These are phyloP conservation scores for Trichoderma sp. DNA, from an alignment of 2,329 filamentous ascomycete species.

Conservation along the genomic window DNA sequence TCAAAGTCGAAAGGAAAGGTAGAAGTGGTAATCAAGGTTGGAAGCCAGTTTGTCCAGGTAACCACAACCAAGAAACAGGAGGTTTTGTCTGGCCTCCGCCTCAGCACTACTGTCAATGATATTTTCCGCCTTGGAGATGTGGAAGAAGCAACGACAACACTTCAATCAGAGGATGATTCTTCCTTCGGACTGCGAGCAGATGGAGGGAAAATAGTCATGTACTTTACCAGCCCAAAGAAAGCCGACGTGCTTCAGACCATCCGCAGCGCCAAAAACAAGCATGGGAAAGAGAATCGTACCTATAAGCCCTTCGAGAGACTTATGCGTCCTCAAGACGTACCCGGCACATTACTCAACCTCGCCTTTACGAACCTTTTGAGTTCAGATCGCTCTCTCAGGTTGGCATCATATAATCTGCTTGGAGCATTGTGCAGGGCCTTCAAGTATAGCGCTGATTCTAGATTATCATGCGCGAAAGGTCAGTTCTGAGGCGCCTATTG, in stretches of 20 bases:
- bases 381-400: conserved; percentile 55
- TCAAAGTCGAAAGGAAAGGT: conserved; percentile 70
- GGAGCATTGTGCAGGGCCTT: conserved; percentile 66
- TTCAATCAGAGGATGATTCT: conserved; percentile 63
- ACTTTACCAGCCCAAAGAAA: conserved; percentile 65
- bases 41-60: conserved; percentile 67
- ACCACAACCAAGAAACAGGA: conserved; percentile 68
- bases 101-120: conserved; percentile 65
- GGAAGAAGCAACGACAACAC: conserved; percentile 63
- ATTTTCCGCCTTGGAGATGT: conserved; percentile 67
- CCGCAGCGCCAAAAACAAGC: conserved; percentile 59
- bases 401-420: conserved; percentile 66
- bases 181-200: conserved; percentile 66
- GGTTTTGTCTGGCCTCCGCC: conserved; percentile 58
- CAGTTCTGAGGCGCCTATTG: conserved; percentile 21
- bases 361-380: conserved; percentile 66
- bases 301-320: conserved; percentile 63
- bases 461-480: conserved; percentile 62
- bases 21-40: conserved; percentile 66
- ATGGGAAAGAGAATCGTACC: conserved; percentile 60
- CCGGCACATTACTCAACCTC: conserved; percentile 65
- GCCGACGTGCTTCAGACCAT: conserved; percentile 62
- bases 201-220: conserved; percentile 69
- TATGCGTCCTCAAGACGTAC: conserved; percentile 67
- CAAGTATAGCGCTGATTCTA: conserved; percentile 60